Percentiles rank a stretch among this genome's conserved stretches.
Evolutionary conservation across 257 asterid species (phyloP).

Genomic region (Solanum rostratum): DNA sequence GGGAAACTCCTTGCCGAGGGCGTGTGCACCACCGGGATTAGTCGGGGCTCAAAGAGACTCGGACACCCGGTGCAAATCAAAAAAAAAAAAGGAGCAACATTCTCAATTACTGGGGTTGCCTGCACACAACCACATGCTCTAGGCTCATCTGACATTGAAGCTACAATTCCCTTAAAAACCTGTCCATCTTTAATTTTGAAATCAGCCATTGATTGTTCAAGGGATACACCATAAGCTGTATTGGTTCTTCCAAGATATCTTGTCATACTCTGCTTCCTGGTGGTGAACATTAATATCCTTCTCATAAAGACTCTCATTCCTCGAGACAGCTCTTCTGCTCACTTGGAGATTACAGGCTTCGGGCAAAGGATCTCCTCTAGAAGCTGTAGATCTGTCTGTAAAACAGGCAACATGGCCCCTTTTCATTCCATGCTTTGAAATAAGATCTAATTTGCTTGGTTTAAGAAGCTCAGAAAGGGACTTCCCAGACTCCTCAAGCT

Average conservation of each 20-base stretch:
- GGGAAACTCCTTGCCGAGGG: too few species aligned
- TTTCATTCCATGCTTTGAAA: slow-evolving; percentile 46
- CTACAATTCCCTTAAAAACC: slow-evolving; percentile 54
- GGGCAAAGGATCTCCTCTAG: slow-evolving; percentile 22
- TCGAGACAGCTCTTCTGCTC: slow-evolving; percentile 22
- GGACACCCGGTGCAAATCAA: too few species aligned
- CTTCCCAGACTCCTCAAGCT: slow-evolving; percentile 41
- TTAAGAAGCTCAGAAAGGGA: slow-evolving; percentile 49
- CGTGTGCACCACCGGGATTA: too few species aligned
- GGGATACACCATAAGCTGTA: slow-evolving; percentile 8
- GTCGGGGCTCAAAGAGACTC: too few species aligned
- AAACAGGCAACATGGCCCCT: slow-evolving; percentile 69
- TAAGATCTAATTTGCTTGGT: slow-evolving; percentile 31
- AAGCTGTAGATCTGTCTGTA: slow-evolving; percentile 36
- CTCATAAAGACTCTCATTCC: slow-evolving; percentile 29
- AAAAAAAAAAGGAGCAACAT: slow-evolving; percentile 51
- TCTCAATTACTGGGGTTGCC: slow-evolving; percentile 43
- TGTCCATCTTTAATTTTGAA: slow-evolving; percentile 53
- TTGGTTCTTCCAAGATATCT: slow-evolving; percentile 20
- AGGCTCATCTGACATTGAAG: slow-evolving; percentile 59
- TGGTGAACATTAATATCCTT: slow-evolving; percentile 21
- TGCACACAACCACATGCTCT: slow-evolving; percentile 62
- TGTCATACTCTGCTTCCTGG: slow-evolving; percentile 18
- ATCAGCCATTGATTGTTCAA: slow-evolving; percentile 54
- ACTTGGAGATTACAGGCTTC: slow-evolving; percentile 23